phyloP scores from a whole-genome alignment of 768 basidiomycete species.

The Leucocoprinus sp. region DNA sequence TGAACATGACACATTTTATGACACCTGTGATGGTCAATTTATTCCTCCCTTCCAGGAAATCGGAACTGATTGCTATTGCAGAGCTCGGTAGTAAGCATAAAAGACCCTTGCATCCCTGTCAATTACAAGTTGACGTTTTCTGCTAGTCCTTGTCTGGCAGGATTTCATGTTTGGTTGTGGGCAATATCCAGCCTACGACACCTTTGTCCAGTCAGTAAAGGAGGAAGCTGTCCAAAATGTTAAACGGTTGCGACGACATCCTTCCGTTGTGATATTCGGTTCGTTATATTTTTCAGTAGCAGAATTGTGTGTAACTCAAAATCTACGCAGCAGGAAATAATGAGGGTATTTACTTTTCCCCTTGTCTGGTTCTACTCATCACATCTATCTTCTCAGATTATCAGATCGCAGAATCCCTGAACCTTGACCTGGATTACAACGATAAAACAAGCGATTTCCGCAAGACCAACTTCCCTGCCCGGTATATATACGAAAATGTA shows the following conservation, averaged over 20 bases:
- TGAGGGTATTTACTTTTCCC: constrained; percentile 38
- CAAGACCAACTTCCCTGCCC: constrained; percentile 80
- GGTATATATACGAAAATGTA: constrained; percentile 83
- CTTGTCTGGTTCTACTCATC: neutral
- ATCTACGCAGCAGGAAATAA: constrained; percentile 62
- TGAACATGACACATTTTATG: constrained; percentile 75
- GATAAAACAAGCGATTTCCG: constrained; percentile 82
- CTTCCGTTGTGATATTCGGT: constrained; percentile 86
- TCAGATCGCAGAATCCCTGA: constrained; percentile 72
- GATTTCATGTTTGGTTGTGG: constrained; percentile 98
- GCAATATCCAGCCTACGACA: constrained; percentile 84
- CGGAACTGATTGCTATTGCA: constrained; percentile 16
- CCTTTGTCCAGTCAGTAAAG: constrained; percentile 64
- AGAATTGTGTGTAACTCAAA: neutral
- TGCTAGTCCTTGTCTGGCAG: constrained; percentile 84
- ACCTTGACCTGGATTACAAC: constrained; percentile 76
- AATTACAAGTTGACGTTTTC: constrained; percentile 2
- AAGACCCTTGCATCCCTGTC: neutral
- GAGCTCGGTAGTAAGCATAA: constrained; percentile 53
- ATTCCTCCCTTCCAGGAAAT: neutral
- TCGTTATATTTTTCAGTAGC: constrained; percentile 15
- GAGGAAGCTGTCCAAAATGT: constrained; percentile 81
- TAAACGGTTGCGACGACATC: constrained; percentile 76
- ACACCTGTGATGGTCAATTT: constrained; percentile 64
- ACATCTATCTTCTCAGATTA: constrained; percentile 48